phyloP scores from a whole-genome alignment of 176 grass and related monocot genomes.

The Oryza glumipatula region DNA sequence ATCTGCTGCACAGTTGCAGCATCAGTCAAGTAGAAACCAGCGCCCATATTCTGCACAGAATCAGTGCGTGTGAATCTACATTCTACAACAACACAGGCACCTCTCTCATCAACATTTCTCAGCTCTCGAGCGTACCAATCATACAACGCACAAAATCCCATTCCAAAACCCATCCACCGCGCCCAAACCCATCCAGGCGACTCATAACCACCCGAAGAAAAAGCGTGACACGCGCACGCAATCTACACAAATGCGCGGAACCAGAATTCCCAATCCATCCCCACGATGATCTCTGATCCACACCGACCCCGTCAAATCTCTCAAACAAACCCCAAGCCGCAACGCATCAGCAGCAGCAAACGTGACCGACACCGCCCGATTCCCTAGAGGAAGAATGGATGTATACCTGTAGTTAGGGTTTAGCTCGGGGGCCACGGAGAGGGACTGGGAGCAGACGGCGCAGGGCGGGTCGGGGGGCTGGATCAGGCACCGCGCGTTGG shows the following conservation, averaged over 20 bases:
- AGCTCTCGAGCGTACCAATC: background rate
- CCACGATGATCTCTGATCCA: conserved; percentile 1
- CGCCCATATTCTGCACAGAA: background rate
- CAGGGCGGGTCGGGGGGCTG: conserved; percentile 84
- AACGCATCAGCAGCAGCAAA: background rate
- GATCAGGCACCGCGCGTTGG: conserved; percentile 95
- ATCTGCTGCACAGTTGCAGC: too few species aligned
- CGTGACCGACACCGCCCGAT: background rate
- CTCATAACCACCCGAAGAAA: background rate
- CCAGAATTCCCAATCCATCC: background rate
- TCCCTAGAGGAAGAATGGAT: too few species aligned
- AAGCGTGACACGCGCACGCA: background rate
- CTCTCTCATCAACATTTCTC: conserved; percentile 11
- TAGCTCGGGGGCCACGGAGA: conserved; percentile 69
- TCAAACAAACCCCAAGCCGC: background rate
- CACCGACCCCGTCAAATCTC: background rate
- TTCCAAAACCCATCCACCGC: background rate
- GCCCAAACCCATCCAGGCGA: conserved; percentile 14
- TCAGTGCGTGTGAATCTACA: background rate
- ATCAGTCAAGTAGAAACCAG: background rate
- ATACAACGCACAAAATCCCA: background rate
- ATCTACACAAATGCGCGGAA: background rate
- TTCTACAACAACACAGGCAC: background rate
- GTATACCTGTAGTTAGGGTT: conserved; percentile 92
- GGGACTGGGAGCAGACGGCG: conserved; percentile 82